phyloP scores from a whole-genome alignment of 2,329 filamentous ascomycete genomes.

The Elsinoe arachidis region DNA sequence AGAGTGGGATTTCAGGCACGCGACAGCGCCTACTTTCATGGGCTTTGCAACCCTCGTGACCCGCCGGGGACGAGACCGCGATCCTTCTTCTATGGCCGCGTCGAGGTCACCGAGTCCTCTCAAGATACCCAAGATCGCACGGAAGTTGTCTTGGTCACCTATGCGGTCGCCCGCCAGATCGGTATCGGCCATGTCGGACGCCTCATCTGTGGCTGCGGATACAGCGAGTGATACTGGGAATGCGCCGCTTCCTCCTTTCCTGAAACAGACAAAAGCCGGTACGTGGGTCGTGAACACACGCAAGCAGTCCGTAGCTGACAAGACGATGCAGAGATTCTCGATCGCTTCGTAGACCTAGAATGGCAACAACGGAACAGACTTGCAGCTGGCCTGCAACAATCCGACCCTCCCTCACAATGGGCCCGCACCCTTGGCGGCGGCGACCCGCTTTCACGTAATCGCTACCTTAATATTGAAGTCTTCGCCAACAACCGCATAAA shows the following conservation, averaged over 20 bases:
- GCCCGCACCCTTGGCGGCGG: conserved; percentile 44
- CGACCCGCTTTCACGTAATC: conserved; percentile 58
- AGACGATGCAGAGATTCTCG: conserved; percentile 42
- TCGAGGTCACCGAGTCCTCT: conserved; percentile 11
- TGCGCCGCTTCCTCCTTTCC: conserved; percentile 42
- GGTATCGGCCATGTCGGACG: conserved; percentile 10
- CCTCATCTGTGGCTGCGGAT: conserved; percentile 15
- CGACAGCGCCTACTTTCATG: conserved; percentile 10
- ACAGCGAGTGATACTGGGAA: conserved; percentile 13
- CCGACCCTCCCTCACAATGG: conserved; percentile 45
- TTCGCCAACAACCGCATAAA: conserved; percentile 80
- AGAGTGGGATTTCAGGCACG: conserved; percentile 4
- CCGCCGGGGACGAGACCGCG: conserved; percentile 8
- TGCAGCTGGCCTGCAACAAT: conserved; percentile 34
- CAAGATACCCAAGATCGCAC: conserved; percentile 11
- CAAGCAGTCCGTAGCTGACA: too few relatives aligned
- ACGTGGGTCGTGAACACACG: conserved; percentile 23
- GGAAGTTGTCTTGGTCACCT: conserved; percentile 13
- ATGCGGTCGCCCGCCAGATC: conserved; percentile 4
- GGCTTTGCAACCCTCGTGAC: conserved; percentile 11
- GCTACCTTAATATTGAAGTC: conserved; percentile 83
- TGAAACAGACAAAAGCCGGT: conserved; percentile 43
- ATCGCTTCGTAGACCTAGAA: conserved; percentile 54
- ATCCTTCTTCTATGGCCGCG: conserved; percentile 7
- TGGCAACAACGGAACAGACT: conserved; percentile 51